Evolutionary conservation across 129 eudicot genomes (phyloP), one percentile per base, ranked within the genome.

Genomic region (Lonicera japonica): DNA sequence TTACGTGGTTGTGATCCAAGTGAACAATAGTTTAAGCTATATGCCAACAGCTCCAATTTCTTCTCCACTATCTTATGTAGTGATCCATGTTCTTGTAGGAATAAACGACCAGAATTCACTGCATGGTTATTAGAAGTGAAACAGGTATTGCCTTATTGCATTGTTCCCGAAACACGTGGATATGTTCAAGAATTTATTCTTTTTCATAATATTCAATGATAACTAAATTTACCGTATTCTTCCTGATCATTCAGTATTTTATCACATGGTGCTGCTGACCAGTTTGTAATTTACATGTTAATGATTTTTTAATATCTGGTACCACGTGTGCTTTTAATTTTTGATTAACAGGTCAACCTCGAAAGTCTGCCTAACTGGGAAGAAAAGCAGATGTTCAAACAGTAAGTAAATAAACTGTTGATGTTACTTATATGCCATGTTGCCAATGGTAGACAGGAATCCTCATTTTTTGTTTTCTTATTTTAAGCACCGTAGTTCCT

Each of bases 311-410:
- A n/a, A 29, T 29, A 29, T 29, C 6, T 29, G 36, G 36, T 29
- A 29, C 36, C 2, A 2, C 6, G 36, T 6, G 36, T 29, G 36
- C 36, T 29, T 29, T 29, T 29, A 29, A 29, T 29, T 29, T 29
- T 29, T 29, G n/a, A 62, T 74, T 23, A 56, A 62, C 81, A 91
- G 98, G 95, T 87, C 79, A 92, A 92, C 76, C 84, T 88, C 65
- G 99, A 92, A 79, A 88, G 86, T 74, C 71, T 92, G 70, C 89
- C 99, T 11, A 92, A 85, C 36, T 88, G 95, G 91, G 99, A 92
- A 78, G 99, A 92, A 83, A 92, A 92, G 77, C 90, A 87, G 68
- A 86, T 92, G 80, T 92, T 92, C 45, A 92, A 92, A 78, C 88
- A 88, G 96, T 92, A 84, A 50, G 88, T 65, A 56, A 52, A 63